Conservation (phyloP, 1,139 yeast genomes). For the Candida tropicalis region DNA sequence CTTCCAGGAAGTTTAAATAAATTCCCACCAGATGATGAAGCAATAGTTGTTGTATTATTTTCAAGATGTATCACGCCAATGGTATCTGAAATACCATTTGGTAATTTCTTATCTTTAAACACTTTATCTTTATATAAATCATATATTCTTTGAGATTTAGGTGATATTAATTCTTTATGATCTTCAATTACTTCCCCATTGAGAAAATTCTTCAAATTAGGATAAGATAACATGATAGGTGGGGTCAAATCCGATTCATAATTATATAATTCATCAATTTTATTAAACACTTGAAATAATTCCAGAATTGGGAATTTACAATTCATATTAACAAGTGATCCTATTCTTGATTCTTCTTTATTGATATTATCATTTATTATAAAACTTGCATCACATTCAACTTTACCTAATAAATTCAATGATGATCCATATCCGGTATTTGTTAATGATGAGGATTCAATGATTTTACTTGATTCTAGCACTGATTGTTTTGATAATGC, state of each 20-base stretch:
- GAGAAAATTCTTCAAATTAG: conserved; percentile 11
- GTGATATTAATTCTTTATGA: conserved; percentile 18
- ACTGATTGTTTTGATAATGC: conserved; percentile 22
- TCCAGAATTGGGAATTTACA: conserved; percentile 26
- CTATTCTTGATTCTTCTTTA: conserved; percentile 11
- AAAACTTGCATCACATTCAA: conserved; percentile 56
- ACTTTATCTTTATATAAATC: conserved; percentile 18
- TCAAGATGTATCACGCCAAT: conserved; percentile 31
- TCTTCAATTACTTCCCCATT: conserved; percentile 4
- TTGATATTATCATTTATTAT: conserved; percentile 16
- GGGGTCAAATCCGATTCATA: conserved; percentile 25
- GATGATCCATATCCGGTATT: conserved; percentile 64
- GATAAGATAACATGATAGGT: conserved; percentile 28
- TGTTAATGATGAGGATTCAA: conserved; percentile 50
- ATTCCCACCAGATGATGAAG: conserved; percentile 57
- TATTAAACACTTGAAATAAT: conserved; percentile 22
- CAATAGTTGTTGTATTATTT: conserved; percentile 24
- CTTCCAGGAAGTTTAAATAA: conserved; percentile 52
- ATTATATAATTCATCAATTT: conserved; percentile 18
- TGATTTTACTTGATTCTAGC: conserved; percentile 23
- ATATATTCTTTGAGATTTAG: conserved; percentile 18
- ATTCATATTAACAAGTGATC: conserved; percentile 29
- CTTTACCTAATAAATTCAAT: conserved; percentile 46
- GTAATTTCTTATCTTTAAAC: conserved; percentile 6
- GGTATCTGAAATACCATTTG: conserved; percentile 30